Evolutionary conservation across 805 yeast genomes (phyloP), one percentile per base, ranked within the genome.

Genomic region (Candida palmyrensis): DNA sequence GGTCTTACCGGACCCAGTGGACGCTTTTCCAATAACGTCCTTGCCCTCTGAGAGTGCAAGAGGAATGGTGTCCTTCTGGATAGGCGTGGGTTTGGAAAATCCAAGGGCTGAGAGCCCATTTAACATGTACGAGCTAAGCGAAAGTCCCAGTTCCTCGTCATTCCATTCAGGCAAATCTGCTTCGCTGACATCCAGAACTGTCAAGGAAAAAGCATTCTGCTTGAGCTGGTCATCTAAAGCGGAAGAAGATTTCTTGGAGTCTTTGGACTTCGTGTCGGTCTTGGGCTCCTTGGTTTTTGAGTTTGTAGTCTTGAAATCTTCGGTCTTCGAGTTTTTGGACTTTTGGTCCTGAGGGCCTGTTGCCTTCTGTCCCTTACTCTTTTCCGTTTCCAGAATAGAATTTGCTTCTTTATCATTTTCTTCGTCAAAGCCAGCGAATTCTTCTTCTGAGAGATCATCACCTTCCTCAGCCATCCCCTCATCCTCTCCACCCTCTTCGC

Each of bases 1-100:
- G 0, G 98, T 92, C 54, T 92, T 92, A 69, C 98, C 98, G 1
- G 96, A 85, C 55, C 98, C 98, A 1, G 98, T 92, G 8, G 92
- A 82, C 11, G 98, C 98, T 52, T 90, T 92, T 35, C 98, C 98
- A 43, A 92, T 79, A 3, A 92, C 75, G 58, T 92, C 97, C 22
- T 68, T 70, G 5, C 89, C 94, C 18, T 68, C 65, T 6, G 18
- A 18, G 10, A 86, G 38, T 2, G 90, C 86, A 18, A 68, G 48
- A 2, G 97, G 96, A 35, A 92, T 79, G 7, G 90, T 68, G 37
- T 64, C 62, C 39, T 67, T 70, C 58, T 92, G 98, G 49, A 92
- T 88, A 21, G 80, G 84, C 0, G 97, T 89, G 7, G 98, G 98
- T 15, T 63, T 57, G 1, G 43, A 48, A 55, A 82, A 92, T 1